Evolutionary conservation across 805 yeast species (phyloP), one percentile per base, ranked within the genome.

Genomic region (Torulaspora quercuum): DNA sequence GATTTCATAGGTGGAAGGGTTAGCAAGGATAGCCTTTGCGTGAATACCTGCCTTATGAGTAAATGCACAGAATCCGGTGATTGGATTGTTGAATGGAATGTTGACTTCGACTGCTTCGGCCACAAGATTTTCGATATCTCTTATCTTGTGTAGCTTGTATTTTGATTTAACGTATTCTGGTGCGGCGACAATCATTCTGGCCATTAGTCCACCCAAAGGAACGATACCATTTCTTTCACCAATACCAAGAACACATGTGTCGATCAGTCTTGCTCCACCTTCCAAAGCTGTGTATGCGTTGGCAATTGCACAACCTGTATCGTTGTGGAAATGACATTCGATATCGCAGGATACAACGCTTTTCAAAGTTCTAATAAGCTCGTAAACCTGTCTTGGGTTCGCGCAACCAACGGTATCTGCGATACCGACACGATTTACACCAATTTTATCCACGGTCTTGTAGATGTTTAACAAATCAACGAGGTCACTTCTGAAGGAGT

Each of bases 361-460:
- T 69, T 81, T 86, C 63, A 90, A 78, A 23, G 97, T 90, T 59
- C 94, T 80, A 41, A 90, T 95, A 52, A 90, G 76, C 69, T 92
- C 97, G 66, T 90, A 90, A 39, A 90, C 98, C 68, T 92, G 97
- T 69, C 98, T 80, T 55, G 98, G 98, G 72, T 90, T 90, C 48
- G 98, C 98, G 65, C 97, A 84, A 28, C 98, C 98, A 41, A 90
- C 98, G 21, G 98, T 90, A 65, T 90, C 98, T 47, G 98, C 98
- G 67, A 90, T 90, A 69, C 98, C 98, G 39, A 90, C 96, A 66
- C 98, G 80, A 73, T 92, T 85, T 46, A 90, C 98, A 57, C 98
- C 98, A 55, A 90, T 87, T 70, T 87, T 86, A 71, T 86, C 94
- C 48, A 90, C 98, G 19, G 97, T 88, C 65, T 88, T 83, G 73